phyloP scores from a whole-genome alignment of 2,329 filamentous ascomycete genomes.

The Aspergillus glaucus region DNA sequence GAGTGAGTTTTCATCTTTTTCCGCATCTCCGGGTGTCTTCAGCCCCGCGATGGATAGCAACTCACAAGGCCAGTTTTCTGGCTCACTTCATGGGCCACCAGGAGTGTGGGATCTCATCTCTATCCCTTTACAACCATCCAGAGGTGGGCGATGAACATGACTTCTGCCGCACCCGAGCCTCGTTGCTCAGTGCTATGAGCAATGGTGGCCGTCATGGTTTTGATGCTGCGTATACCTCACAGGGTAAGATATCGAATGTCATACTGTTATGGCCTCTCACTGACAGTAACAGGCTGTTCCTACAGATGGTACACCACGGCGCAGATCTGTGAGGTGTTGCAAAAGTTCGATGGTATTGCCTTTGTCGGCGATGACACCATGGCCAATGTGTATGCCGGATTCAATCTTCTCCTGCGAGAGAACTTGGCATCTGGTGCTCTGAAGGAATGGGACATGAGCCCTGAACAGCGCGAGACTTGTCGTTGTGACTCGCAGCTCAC shows the following conservation, averaged over 20 bases:
- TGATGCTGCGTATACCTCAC: constrained; percentile 34
- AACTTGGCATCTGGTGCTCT: constrained; percentile 36
- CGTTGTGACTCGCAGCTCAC: constrained; percentile 39
- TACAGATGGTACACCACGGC: constrained; percentile 38
- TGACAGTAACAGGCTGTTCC: constrained; percentile 29
- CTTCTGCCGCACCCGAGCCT: constrained; percentile 30
- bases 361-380: constrained; percentile 40
- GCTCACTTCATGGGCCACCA: constrained; percentile 28
- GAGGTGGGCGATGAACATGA: constrained; percentile 8
- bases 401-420: constrained; percentile 41
- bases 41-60: neutral
- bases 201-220: constrained; percentile 37
- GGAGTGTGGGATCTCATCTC: constrained; percentile 31
- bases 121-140: constrained; percentile 29
- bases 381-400: constrained; percentile 37
- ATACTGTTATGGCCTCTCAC: neutral
- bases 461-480: constrained; percentile 25
- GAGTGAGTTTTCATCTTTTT: neutral
- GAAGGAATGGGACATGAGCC: constrained; percentile 33
- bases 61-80: constrained; percentile 25
- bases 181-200: constrained; percentile 37
- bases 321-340: constrained; percentile 42
- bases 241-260: constrained; percentile 17
- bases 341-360: constrained; percentile 36
- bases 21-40: neutral